Base-by-base conservation (phyloP, 257 asterid species). In the Eucommia ulmoides region DNA sequence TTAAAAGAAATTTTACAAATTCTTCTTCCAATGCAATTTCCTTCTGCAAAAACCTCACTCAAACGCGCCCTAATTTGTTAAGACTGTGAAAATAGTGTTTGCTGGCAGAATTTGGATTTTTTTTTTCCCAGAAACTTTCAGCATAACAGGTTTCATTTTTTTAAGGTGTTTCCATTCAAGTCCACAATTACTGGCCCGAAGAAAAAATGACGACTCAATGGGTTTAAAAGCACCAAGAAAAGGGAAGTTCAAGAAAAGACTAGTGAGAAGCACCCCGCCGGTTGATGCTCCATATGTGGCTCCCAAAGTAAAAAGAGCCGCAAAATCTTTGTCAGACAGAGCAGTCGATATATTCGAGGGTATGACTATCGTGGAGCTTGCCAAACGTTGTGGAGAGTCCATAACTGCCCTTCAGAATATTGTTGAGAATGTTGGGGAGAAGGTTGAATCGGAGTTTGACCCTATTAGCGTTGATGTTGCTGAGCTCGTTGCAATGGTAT, bases 401-500 rank as follows among this genome's bases (percentile, higher is more conserved):
- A 53, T 65, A 58, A 33, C 77, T 63, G 61, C 77, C 5, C 54
- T 85, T 68, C 92, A 85, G 74, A 72, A 74, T 63, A 73, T 89
- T 59, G 81, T 89, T 55, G 45, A 65, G 25, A 81, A 78, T 75
- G 93, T 80, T 42, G 98, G 96, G 54, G 98, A 89, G 67, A 85
- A 77, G 68, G 80, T 75, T 75, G 86, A 71, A 55, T 89, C 98
- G 1, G 96, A 89, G 66, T 89, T 73, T 22, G 96, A 86, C 21
- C 51, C 77, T 49, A 77, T 89, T 57, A 69, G 88, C 70, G 61
- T 81, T 16, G 98, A 89, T 66, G 57, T 83, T 51, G 94, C 96
- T 8, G 98, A 89, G 78, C 82, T 89, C 33, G 82, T 81, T 63
- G 93, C 94, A 7, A 85, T 89, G 98, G 98, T 89, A 85, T 42